A percentile compares a stretch with the other conserved stretches of the same genome.
These are phyloP conservation scores for Colletotrichum costaricense DNA, from an alignment of 2,329 filamentous ascomycete genomes.

Conservation along the genomic window DNA sequence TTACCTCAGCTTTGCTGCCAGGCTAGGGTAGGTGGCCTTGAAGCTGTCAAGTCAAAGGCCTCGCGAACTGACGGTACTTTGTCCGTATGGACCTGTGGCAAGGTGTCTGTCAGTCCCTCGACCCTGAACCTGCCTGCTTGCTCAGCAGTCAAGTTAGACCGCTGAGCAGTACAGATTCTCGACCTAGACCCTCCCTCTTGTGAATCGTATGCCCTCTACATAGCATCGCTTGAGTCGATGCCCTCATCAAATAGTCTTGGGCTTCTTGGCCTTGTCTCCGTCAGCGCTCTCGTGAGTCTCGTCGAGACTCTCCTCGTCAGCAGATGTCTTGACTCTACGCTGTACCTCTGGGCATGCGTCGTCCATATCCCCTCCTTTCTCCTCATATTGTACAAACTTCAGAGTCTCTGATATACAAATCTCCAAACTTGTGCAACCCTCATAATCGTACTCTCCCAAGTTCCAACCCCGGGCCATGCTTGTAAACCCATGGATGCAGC, in stretches of 20 bases:
- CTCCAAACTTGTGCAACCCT: not conserved
- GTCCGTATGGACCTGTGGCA: not conserved
- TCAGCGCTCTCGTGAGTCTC: not conserved
- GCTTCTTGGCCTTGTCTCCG: conserved; percentile 12
- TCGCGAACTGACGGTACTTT: not conserved
- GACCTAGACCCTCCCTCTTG: not conserved
- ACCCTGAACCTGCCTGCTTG: not conserved
- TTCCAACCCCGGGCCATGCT: not conserved
- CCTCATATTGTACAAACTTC: not conserved
- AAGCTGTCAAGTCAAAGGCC: not conserved
- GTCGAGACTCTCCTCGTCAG: not conserved
- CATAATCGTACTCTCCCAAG: not conserved
- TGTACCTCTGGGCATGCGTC: conserved; percentile 22
- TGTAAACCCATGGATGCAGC: not conserved
- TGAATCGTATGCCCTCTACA: conserved; percentile 8
- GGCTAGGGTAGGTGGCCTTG: not conserved
- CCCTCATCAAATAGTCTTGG: not conserved
- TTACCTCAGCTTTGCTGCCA: not conserved
- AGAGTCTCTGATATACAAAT: not conserved
- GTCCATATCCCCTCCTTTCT: not conserved
- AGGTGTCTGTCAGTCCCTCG: not conserved
- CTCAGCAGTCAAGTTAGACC: not conserved
- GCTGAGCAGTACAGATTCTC: not conserved
- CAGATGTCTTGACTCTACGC: conserved; percentile 17
- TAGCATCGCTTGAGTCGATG: not conserved